Evolutionary conservation across 2,329 filamentous ascomycete species (phyloP), one percentile per base, ranked within the genome.

Genomic region (Spiromastix sp.): DNA sequence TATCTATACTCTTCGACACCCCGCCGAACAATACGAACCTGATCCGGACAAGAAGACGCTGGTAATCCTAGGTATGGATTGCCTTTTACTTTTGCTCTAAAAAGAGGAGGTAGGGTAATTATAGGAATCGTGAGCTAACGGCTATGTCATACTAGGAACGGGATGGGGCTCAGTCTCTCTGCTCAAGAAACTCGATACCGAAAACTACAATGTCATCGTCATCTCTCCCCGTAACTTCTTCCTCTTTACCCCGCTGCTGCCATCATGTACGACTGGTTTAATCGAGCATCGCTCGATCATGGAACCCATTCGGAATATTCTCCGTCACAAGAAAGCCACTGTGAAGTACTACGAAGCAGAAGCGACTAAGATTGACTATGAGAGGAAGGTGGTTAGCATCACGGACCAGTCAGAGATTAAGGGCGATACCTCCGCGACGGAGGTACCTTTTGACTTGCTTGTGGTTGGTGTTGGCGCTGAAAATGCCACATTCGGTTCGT

Each of bases 271-370:
- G 34, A 95, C 89, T 47, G 91, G 91, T 53, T 82, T 85, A 51
- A 91, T 98, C 62, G 91, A 98, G 72, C 91, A 96, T 70, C 85
- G 91, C 60, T 96, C 87, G 56, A 98, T 98, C 65, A 98, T 98
- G 91, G 91, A 98, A 70, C 91, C 91, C 38, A 81, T 98, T 52
- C 85, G 91, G 57, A 85, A 91, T 60, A 94, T 98, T 61, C 74
- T 94, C 49, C 84, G 87, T 55, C 83, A 91, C 68, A 96, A 96
- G 75, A 86, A 85, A 67, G 82, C 85, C 45, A 74, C 79, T 32
- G 91, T 93, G 60, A 91, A 86, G 64, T 98, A 82, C 74, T 98
- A 94, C 72, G 91, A 98, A 73, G 91, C 91, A 47, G 89, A 96
- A 60, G 86, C 85, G 39, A 93, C 83, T 55, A 89, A 91, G 67